A percentile compares a stretch with the other conserved stretches of the same genome.
These are phyloP conservation scores for Paramarasmius palmivorus DNA, from an alignment of 1,284 basidiomycete species.

Conservation along the genomic window DNA sequence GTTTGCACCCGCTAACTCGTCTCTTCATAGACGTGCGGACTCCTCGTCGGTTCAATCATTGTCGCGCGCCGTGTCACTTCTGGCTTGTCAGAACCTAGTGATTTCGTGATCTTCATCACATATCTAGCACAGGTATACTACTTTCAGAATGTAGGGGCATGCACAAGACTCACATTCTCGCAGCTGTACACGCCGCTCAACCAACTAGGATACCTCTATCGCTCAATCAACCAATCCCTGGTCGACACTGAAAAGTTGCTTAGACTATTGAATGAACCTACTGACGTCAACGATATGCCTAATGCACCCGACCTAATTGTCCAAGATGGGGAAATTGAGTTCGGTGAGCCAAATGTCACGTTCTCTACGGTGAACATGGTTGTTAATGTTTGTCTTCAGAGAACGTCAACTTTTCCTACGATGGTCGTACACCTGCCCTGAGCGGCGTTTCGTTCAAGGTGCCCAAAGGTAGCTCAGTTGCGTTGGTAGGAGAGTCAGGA, in stretches of 20 bases:
- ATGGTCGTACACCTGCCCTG: constrained; percentile 71
- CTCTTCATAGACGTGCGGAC: constrained; percentile 57
- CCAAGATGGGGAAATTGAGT: constrained; percentile 80
- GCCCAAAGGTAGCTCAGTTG: constrained; percentile 78
- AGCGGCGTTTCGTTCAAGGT: constrained; percentile 83
- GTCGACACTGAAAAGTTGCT: constrained; percentile 82
- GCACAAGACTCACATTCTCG: constrained; percentile 12
- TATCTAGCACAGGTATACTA: constrained; percentile 69
- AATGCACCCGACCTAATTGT: constrained; percentile 74
- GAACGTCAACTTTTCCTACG: constrained; percentile 83
- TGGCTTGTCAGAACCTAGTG: constrained; percentile 47
- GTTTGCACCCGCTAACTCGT: constrained; percentile 9
- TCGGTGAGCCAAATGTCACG: constrained; percentile 51
- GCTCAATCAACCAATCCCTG: constrained; percentile 71
- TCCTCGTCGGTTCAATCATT: constrained; percentile 78
- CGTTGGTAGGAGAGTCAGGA: constrained; percentile 81
- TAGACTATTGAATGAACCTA: constrained; percentile 73
- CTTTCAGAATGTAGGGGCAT: constrained; percentile 2
- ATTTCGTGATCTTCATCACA: constrained; percentile 80
- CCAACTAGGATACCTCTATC: constrained; percentile 73
- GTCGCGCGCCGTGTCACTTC: constrained; percentile 67
- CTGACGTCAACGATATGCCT: constrained; percentile 80
- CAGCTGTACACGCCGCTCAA: constrained; percentile 75
- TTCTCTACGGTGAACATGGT: constrained; percentile 9
- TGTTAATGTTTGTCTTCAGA: constrained; percentile 39